Base-by-base conservation (phyloP, 805 yeast species). In the Kluyveromyces siamensis region DNA sequence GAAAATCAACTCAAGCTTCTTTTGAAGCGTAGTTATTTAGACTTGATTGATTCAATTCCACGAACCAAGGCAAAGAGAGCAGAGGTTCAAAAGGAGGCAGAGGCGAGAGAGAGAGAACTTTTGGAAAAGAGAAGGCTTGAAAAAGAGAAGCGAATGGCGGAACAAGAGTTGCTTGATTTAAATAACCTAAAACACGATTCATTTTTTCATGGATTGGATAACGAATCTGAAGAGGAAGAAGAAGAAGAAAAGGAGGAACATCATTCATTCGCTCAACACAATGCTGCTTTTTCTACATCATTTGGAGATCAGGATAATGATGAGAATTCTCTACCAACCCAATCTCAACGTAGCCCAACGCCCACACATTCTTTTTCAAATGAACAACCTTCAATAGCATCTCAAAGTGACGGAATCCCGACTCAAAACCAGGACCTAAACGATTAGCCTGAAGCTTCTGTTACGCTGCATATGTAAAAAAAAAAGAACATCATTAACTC, bases 121-220 rank as follows among this genome's bases (percentile, higher is more conserved):
- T 67, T 66, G 47, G 67, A 61, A 50, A 56, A 60, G 51, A 68
- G 65, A 48, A 49, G 52, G 30, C 55, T 53, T 38, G 57, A 58
- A 41, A 57, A 63, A 30, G 59, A 54, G 37, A 53, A 51, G 45
- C 69, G 62, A 55, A 62, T 62, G 35, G 55, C 48, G 37, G 59
- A 53, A 17, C 48, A 51, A 38, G 64, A 59, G 45, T 58, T 61
- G 54, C 48, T 53, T 11, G 54, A 60, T 45, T 49, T 59, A 41
- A 62, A 53, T 18, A 52, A 58, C 17, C 59, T 59, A 33, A 62
- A 61, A 25, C 62, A 63, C 35, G 69, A 67, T 47, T 69, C 61
- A 9, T 57, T 61, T 36, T 67, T 68, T 50, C 68, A 56, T 13
- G 58, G 57, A 35, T 52, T 65, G 46, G 66, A 55, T n/a, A 55